Base-by-base conservation (phyloP, 495 filamentous ascomycete species). In the Achaetomiella virescens region DNA sequence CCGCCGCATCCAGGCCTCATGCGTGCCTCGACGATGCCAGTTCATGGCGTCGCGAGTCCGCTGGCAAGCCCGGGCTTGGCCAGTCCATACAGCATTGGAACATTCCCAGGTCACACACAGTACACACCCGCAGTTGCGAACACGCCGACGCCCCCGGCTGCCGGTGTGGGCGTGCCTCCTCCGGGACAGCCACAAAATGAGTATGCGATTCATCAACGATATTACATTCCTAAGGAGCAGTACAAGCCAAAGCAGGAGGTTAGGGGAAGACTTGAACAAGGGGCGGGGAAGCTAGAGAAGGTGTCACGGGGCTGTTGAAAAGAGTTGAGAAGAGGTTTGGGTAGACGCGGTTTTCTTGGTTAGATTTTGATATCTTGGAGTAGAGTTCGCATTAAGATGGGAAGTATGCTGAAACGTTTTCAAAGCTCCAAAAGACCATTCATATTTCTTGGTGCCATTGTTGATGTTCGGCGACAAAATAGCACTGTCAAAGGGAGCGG, bases 241-340 rank as follows among this genome's bases (percentile, higher is more conserved):
- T 74, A 81, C 48, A 77, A 80, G 52, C 73, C 79, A 10, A 78
- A 80, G 71, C 67, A 73, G 48, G 78, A 80, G 36, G 60, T 70
- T 3, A 72, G 69, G 42, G 74, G 78, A 52, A 86, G 77, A 64
- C 63, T 95, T 22, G 90, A 91, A 61, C 80, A 86, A 49, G 72
- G 78, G 42, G 84, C 85, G n/a, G 79, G 76, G 2, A 75, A 78
- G 60, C 59, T 93, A 46, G 91, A 96, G 73, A 86, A 83, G 68
- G 86, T 3, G 83, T 95, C 14, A 85, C 86, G 54, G 78, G 85
- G 35, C 85, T 95, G 69, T 74, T 96, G 63, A 95, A 90, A 83
- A 90, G 83, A 72, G 75, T 96, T 65, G 91, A 96, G 77, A 93
- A 93, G 81, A 87, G 81, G 66, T 82, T 92, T 68, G 86, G 75